Conservation (phyloP, 495 filamentous ascomycete genomes). For the Penicillium maclennaniae region DNA sequence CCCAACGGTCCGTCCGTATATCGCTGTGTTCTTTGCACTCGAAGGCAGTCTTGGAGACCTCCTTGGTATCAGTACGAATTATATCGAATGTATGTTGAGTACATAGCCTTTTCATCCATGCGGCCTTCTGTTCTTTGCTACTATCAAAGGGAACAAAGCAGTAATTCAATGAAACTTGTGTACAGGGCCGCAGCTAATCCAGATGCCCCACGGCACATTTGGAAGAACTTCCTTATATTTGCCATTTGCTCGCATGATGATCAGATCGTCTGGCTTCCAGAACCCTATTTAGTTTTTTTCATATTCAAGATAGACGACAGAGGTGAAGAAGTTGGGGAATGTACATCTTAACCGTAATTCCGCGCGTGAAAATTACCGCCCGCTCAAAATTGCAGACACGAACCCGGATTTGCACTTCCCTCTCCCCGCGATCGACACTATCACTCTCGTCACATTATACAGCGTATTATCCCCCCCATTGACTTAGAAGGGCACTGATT, state of each 20-base stretch:
- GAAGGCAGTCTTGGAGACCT: too few relatives aligned
- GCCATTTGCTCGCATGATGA: background rate
- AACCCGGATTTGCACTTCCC: constrained; percentile 9
- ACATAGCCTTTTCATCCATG: background rate
- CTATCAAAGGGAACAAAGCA: too few relatives aligned
- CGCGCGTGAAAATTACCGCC: constrained; percentile 11
- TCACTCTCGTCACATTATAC: constrained; percentile 1
- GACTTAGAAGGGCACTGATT: background rate
- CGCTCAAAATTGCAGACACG: constrained; percentile 9
- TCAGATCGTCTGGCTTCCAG: too few relatives aligned
- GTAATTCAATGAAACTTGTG: background rate
- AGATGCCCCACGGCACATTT: background rate
- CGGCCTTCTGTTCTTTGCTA: background rate
- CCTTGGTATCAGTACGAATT: too few relatives aligned
- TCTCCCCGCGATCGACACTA: constrained; percentile 4
- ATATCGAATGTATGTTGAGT: too few relatives aligned
- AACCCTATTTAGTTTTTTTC: too few relatives aligned
- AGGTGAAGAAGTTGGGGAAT: too few relatives aligned
- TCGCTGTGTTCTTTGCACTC: too few relatives aligned
- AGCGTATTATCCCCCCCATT: background rate
- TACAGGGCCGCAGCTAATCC: background rate
- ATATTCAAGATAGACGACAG: too few relatives aligned
- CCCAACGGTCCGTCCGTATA: too few relatives aligned
- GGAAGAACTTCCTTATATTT: background rate
- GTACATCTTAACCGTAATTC: background rate